Base-by-base conservation (phyloP, 768 basidiomycete species). In the Mycena venus region DNA sequence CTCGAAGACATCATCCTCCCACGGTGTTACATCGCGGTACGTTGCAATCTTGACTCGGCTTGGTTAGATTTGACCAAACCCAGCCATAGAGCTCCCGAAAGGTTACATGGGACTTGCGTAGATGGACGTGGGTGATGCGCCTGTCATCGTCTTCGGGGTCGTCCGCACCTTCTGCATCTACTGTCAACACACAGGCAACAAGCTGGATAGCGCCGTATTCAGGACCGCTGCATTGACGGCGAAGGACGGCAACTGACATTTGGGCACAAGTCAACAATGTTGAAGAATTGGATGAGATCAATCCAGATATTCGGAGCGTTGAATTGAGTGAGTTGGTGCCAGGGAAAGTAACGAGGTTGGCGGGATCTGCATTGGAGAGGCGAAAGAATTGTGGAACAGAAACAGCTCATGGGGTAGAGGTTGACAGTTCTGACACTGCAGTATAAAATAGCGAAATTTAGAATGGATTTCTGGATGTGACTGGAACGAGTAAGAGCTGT, bases 11-110 rank as follows among this genome's bases (percentile, higher is more conserved):
- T 66, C 65, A 21, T 66, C 51, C 51, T 66, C 65, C 65, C 65
- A 66, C 5, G 9, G 7, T 5, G 25, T 36, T 4, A 3, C 11
- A 23, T 66, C 65, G 17, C 49, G 49, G 53, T 38, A 66, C 2
- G 65, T 27, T 15, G 65, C 65, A 17, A 66, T 66, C 23, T 66
- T 66, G 23, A 15, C 49, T 44, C 3, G 65, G 65, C 34, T 55
- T 14, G 8, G n/a, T 66, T 14, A 56, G 1, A 21, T 40, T 34
- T 21, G 65, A 31, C 65, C 65, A 66, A 5, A 66, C 51, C 65
- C 65, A 66, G 49, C 65, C 7, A 15, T 66, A 66, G 5, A 55
- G 38, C 34, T 66, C 65, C 31, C 55, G 65, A 10, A 66, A 66
- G 19, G 49, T 66, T 17, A 66, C 21, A 51, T 66, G 65, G 19